Evolutionary conservation across 2,329 filamentous ascomycete species (phyloP).

Genomic region (Aureobasidium lini): DNA sequence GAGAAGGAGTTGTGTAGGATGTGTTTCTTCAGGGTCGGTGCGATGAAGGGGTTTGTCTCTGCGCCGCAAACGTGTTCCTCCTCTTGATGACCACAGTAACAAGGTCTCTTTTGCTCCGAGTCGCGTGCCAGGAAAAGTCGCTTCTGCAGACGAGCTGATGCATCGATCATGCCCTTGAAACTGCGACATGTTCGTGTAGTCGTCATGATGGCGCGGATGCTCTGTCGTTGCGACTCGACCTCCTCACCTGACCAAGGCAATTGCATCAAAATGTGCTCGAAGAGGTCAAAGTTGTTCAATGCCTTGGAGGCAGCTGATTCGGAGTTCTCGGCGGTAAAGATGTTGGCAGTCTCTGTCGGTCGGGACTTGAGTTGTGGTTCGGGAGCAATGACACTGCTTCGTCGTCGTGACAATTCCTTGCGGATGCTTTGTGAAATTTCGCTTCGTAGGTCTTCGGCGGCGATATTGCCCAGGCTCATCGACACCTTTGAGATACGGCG

Average conservation of each 20-base stretch:
- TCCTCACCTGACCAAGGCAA: constrained; percentile 3
- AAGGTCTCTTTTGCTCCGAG: constrained; percentile 4
- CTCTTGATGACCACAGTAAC: constrained; percentile 1
- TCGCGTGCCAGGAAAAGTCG: constrained; percentile 9
- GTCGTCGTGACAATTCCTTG: constrained; percentile 3
- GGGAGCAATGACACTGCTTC: constrained; percentile 9
- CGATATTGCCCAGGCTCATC: not conserved
- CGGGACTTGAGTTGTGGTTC: not conserved
- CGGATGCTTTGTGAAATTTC: constrained; percentile 11
- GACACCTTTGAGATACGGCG: constrained; percentile 11
- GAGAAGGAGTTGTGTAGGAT: constrained; percentile 10
- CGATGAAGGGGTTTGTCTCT: constrained; percentile 8
- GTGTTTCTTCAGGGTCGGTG: constrained; percentile 5
- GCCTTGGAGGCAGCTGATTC: not conserved
- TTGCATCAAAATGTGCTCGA: constrained; percentile 4
- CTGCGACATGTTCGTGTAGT: constrained; percentile 4
- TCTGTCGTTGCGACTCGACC: not conserved
- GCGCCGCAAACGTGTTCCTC: not conserved
- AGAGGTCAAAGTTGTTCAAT: constrained; percentile 9
- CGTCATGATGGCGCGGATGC: constrained; percentile 7
- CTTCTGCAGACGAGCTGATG: constrained; percentile 8
- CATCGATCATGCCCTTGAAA: constrained; percentile 14
- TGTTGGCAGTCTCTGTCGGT: constrained; percentile 1
- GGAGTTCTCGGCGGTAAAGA: not conserved
- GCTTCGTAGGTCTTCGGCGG: not conserved